These are phyloP conservation scores for Actinomortierella ambigua DNA, from an alignment of 371 early-diverging fungal species.

Conservation along the genomic window DNA sequence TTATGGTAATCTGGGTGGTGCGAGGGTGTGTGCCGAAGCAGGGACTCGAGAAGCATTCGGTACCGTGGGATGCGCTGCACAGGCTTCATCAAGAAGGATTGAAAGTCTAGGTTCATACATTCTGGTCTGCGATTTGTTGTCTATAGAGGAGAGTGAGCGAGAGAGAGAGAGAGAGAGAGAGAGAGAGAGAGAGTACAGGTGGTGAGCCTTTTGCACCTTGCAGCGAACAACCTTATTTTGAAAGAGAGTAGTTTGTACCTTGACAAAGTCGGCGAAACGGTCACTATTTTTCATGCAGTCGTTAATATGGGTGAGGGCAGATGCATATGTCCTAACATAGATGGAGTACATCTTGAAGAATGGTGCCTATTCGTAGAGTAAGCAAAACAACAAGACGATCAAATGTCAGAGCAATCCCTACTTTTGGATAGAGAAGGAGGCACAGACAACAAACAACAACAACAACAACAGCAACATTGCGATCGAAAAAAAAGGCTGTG, in stretches of 20 bases:
- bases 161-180: background rate
- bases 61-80: slow-evolving; percentile 88
- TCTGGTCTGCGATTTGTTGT: slow-evolving; percentile 48
- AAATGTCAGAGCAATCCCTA: no score
- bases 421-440: no score
- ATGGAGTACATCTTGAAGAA: slow-evolving; percentile 74
- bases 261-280: slow-evolving; percentile 48
- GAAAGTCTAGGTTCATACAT: slow-evolving; percentile 68
- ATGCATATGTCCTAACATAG: slow-evolving; percentile 56
- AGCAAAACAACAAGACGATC: no score
- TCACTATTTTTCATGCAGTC: slow-evolving; percentile 45
- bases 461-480: no score
- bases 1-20: slow-evolving; percentile 66
- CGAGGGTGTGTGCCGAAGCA: slow-evolving; percentile 64
- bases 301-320: slow-evolving; percentile 46
- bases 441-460: background rate
- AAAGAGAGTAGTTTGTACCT: slow-evolving; percentile 44
- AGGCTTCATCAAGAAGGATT: slow-evolving; percentile 80
- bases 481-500: no score
- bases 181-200: background rate
- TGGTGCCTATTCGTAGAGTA: slow-evolving; percentile 54
- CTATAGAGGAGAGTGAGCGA: slow-evolving; percentile 11
- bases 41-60: slow-evolving; percentile 71
- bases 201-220: no score
- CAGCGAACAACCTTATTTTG: no score